Evolutionary conservation across 116 monocot genomes (phyloP).

Genomic region (Dioscorea cayenensis): DNA sequence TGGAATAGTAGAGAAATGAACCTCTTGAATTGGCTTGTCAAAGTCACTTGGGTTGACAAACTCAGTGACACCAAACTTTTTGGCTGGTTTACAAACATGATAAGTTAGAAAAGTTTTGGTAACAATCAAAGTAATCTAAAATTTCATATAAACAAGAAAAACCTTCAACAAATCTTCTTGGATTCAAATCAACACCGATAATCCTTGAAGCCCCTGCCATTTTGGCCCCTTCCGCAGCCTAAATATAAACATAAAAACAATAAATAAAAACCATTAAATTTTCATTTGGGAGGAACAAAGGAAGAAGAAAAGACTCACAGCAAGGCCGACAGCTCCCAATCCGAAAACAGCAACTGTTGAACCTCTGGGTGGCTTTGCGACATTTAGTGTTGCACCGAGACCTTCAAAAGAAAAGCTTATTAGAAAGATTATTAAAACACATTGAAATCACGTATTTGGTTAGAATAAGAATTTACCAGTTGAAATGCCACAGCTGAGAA

Average conservation of each 20-base stretch:
- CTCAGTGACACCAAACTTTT: slow-evolving; percentile 28
- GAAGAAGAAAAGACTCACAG: slow-evolving; percentile 13
- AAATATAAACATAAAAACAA: not conserved
- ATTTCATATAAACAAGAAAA: not conserved
- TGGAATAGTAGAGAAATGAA: not conserved
- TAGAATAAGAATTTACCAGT: slow-evolving; percentile 17
- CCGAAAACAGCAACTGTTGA: slow-evolving; percentile 33
- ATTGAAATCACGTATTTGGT: not conserved
- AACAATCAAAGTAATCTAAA: not conserved
- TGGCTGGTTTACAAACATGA: slow-evolving; percentile 13
- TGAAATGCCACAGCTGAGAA: slow-evolving; percentile 39
- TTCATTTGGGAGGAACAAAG: not conserved
- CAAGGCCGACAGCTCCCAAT: slow-evolving; percentile 32
- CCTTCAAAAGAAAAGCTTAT: slow-evolving; percentile 10
- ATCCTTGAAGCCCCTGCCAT: slow-evolving; percentile 30
- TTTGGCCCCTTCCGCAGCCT: slow-evolving; percentile 30
- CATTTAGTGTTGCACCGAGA: slow-evolving; percentile 34
- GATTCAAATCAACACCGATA: slow-evolving; percentile 27
- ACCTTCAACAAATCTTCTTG: slow-evolving; percentile 19
- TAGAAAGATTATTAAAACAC: not conserved
- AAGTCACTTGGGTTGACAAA: slow-evolving; percentile 30
- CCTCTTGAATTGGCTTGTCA: slow-evolving; percentile 20
- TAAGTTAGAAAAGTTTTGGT: not conserved
- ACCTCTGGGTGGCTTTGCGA: slow-evolving; percentile 27
- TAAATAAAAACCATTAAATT: not conserved